Base-by-base conservation (phyloP, 768 basidiomycete species). In the Mycena kentingensis region DNA sequence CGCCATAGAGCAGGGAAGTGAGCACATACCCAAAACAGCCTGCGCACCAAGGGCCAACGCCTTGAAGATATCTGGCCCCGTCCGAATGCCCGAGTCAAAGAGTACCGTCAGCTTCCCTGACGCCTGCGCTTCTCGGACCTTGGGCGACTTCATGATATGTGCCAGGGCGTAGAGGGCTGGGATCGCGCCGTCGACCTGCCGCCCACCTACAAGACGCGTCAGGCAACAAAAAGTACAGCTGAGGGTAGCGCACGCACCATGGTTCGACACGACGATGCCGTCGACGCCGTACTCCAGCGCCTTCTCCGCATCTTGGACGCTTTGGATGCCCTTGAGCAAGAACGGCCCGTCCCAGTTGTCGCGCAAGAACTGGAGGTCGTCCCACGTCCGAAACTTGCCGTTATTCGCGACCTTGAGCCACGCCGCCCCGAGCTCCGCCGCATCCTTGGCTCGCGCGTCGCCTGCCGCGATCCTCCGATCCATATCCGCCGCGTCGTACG, bases 31-130 rank as follows among this genome's bases (percentile, higher is more conserved):
- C 19, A 93, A 67, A 15, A 94, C 84, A 8, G 75, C 90, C 60
- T 94, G 86, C 7, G 93, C 93, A 35, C 93, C 92, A 0, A 95
- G 75, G 1, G 91, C 91, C 25, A 94, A 69, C 0, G 93, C 93
- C 67, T 90, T 90, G 68, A 92, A 76, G 39, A 93, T 81, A 56
- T 96, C 93, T 36, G 83, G 81, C 10, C 90, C 93, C 0, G 85
- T 88, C 37, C 93, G 82, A 52, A 94, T 85, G 6, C 93, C 91
- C 45, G 84, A 92, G 63, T 87, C 85, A 60, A 88, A 90, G 3
- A 94, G 71, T 27, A 93, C 70, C 1, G 85, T 84, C 31, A 91
- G 67, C 51, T 79, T 79, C 2, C 87, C 87, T 12, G 76, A 67
- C 5, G 64, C 64, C 62, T 89, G 86, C 0, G 86, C 85, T 4